These are phyloP conservation scores for Exophiala lecanii-corni DNA, from an alignment of 2,329 filamentous ascomycete species.

Conservation along the genomic window DNA sequence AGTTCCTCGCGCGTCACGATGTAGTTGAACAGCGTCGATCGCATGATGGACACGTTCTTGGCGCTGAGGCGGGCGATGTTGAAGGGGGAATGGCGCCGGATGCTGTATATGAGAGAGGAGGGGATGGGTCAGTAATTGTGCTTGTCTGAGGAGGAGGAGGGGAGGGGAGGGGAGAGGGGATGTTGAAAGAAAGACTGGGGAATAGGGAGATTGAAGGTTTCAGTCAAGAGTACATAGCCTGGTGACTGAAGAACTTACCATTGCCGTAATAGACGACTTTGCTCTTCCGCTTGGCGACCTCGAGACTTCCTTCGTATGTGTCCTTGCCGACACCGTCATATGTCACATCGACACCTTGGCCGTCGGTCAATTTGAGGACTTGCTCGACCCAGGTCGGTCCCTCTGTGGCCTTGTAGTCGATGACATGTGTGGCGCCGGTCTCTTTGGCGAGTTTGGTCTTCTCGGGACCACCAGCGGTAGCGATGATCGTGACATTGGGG, in stretches of 20 bases:
- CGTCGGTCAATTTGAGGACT: conserved; percentile 78
- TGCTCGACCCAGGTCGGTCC: conserved; percentile 72
- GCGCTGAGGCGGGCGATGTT: conserved; percentile 55
- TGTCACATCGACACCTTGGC: conserved; percentile 69
- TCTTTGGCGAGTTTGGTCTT: conserved; percentile 67
- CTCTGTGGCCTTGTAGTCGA: conserved; percentile 76
- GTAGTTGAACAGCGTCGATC: conserved; percentile 71
- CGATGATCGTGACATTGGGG: conserved; percentile 73
- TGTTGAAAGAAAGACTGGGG: too few relatives aligned
- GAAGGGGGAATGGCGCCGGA: conserved; percentile 66
- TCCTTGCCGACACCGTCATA: conserved; percentile 74
- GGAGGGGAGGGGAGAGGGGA: neutral
- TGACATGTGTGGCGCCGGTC: conserved; percentile 65
- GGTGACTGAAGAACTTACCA: conserved; percentile 19
- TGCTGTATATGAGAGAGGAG: conserved; percentile 10
- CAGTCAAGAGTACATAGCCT: neutral
- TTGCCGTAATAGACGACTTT: conserved; percentile 76
- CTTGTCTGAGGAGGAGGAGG: neutral
- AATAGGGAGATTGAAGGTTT: too few relatives aligned
- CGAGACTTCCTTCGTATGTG: conserved; percentile 75
- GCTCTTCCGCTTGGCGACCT: conserved; percentile 72
- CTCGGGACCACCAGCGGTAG: conserved; percentile 67
- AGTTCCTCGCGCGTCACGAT: conserved; percentile 65
- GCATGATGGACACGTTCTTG: conserved; percentile 73
- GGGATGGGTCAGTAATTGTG: neutral